Evolutionary conservation across 768 basidiomycete species (phyloP).

Genomic region (Krasilnikovozyma curviuscula): DNA sequence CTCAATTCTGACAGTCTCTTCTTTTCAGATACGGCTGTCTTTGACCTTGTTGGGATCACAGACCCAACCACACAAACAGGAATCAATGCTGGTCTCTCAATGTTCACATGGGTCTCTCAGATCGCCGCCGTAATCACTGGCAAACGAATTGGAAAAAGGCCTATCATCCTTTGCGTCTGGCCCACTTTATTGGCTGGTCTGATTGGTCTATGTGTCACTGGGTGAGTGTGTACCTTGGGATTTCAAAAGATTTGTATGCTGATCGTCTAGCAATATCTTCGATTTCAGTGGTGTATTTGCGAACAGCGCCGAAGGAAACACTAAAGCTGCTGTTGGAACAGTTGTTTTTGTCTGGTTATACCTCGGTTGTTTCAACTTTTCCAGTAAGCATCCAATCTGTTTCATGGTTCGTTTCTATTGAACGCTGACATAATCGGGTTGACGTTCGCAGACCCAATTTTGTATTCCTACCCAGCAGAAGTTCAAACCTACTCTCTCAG

Average conservation of each 20-base stretch:
- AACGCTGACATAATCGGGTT: too few relatives aligned
- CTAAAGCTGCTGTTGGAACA: constrained; percentile 20
- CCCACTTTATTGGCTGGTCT: constrained; percentile 21
- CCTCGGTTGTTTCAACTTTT: constrained; percentile 25
- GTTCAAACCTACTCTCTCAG: constrained; percentile 27
- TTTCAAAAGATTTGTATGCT: constrained; percentile 1
- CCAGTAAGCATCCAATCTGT: constrained; percentile 7
- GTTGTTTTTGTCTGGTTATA: constrained; percentile 26
- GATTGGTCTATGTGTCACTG: constrained; percentile 21
- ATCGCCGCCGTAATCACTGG: constrained; percentile 22
- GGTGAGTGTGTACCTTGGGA: constrained; percentile 9
- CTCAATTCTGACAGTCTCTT: background rate
- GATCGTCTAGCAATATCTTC: background rate
- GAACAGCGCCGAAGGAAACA: constrained; percentile 16
- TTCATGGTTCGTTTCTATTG: background rate
- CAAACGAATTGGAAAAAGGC: constrained; percentile 22
- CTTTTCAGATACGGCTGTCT: constrained; percentile 17
- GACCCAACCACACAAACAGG: constrained; percentile 27
- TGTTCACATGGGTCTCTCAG: constrained; percentile 25
- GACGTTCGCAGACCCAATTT: constrained; percentile 7
- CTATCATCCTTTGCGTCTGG: constrained; percentile 26
- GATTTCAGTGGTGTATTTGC: constrained; percentile 21
- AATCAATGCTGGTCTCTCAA: constrained; percentile 25
- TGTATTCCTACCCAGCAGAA: constrained; percentile 23
- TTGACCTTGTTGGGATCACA: constrained; percentile 26